phyloP scores from a whole-genome alignment of 1,284 basidiomycete species.

The Rugosomyces carneus region DNA sequence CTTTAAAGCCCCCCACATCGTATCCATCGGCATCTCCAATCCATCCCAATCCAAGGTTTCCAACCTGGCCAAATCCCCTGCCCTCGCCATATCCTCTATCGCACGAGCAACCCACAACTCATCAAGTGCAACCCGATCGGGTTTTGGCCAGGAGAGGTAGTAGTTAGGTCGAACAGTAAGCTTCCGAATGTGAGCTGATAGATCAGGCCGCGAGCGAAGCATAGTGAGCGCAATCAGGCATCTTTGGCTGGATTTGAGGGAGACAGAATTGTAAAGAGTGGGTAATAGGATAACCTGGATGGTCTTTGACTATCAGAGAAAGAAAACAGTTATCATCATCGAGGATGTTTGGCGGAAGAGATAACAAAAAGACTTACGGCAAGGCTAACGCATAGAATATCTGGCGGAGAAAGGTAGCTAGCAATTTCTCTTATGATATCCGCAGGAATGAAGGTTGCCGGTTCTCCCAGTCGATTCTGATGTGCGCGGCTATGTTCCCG shows the following conservation, averaged over 20 bases:
- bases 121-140: constrained; percentile 28
- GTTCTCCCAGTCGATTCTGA: background rate
- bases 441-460: constrained; percentile 25
- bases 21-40: constrained; percentile 35
- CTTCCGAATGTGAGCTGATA: constrained; percentile 32
- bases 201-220: constrained; percentile 26
- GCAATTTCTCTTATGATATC: constrained; percentile 35
- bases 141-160: constrained; percentile 40
- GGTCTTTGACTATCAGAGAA: background rate
- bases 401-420: constrained; percentile 24
- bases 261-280: constrained; percentile 35
- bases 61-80: constrained; percentile 22
- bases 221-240: constrained; percentile 31
- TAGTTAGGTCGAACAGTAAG: constrained; percentile 41
- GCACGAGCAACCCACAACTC: constrained; percentile 33
- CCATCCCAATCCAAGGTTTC: constrained; percentile 45
- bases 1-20: constrained; percentile 33
- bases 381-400: constrained; percentile 21
- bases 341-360: background rate
- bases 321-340: background rate
- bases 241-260: constrained; percentile 33
- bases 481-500: background rate
- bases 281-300: constrained; percentile 26
- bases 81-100: constrained; percentile 26
- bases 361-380: constrained; percentile 9